Evolutionary conservation across 768 basidiomycete genomes (phyloP), one percentile per base, ranked within the genome.

Genomic region (Tricholoma saponaceum): DNA sequence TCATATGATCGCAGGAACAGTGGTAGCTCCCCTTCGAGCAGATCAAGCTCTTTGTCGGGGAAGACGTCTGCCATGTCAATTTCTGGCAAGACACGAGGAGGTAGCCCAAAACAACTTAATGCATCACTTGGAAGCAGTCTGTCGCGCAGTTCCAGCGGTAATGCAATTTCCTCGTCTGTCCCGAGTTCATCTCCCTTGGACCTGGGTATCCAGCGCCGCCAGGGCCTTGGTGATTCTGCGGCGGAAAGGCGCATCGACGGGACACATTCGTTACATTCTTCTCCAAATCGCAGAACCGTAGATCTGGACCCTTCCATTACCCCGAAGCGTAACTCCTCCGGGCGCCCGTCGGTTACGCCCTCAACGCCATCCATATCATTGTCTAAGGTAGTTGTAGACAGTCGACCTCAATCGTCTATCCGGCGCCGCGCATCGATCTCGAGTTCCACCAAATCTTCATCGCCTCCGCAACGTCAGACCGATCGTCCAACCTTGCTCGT

Each of bases 231-330:
- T 23, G 39, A 43, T 28, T 49, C 20, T 9, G 12, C 53, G 26
- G 62, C 69, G 47, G 85, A 87, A 47, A 82, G 76, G 60, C 79
- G 72, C 39, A 37, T 60, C 22, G 74, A 77, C 30, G 67, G 75
- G 18, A 73, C 80, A 23, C 81, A 83, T 28, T 83, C 82, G 7
- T 73, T 81, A 1, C 80, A 84, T 60, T 77, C 85, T 5, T 86
- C 87, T 10, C 85, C 88, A 0, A 77, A 74, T 60, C 83, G 84
- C 20, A 87, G 82, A 70, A 72, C 79, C 52, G 60, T 78, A 37
- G 87, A 90, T 57, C 72, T 87, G 33, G 84, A 83, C 12, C 70
- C 72, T 18, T 70, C 79, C 22, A 58, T 75, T 30, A 67, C 79
- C 28, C 78, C 78, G 10, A 68, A 81, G 51, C 81, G 80, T 51